Evolutionary conservation across 192 early-diverging fungal genomes (phyloP).

Genomic region (Backusella westeae): DNA sequence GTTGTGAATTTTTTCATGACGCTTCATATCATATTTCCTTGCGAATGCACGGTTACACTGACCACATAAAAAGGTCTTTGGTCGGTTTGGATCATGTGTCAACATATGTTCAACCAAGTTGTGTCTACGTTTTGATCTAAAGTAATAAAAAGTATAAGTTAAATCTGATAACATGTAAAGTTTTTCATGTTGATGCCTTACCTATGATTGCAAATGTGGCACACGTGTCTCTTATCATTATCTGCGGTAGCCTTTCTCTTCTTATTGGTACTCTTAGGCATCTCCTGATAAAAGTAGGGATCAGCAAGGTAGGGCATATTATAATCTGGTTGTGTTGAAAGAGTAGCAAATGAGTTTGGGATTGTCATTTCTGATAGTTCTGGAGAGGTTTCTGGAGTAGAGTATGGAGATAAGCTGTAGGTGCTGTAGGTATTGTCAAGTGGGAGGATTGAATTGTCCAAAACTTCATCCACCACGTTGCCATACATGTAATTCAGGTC

Average conservation of each 20-base stretch:
- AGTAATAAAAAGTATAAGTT: neutral
- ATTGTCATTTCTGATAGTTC: slow-evolving; percentile 1
- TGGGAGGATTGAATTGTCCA: neutral
- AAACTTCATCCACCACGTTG: neutral
- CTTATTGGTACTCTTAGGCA: neutral
- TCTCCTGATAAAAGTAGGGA: slow-evolving; percentile 6
- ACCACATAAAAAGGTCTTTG: slow-evolving; percentile 9
- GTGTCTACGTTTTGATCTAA: slow-evolving; percentile 21
- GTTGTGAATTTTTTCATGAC: slow-evolving; percentile 24
- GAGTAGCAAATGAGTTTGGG: neutral
- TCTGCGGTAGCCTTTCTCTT: neutral
- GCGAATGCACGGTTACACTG: slow-evolving; percentile 16
- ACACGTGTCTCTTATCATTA: slow-evolving; percentile 13
- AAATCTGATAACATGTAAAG: neutral
- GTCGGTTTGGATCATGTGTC: slow-evolving; percentile 23
- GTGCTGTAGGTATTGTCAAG: neutral
- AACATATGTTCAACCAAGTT: slow-evolving; percentile 23
- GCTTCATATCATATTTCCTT: slow-evolving; percentile 25
- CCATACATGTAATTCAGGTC: slow-evolving; percentile 7
- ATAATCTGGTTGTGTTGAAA: slow-evolving; percentile 2
- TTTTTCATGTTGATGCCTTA: neutral
- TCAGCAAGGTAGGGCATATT: slow-evolving; percentile 1
- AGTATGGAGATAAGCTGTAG: neutral
- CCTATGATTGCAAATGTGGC: slow-evolving; percentile 16
- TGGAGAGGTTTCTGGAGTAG: slow-evolving; percentile 9